Evolutionary conservation across 306 rosid species (phyloP), one percentile per base, ranked within the genome.

Genomic region (Cicer judaicum): DNA sequence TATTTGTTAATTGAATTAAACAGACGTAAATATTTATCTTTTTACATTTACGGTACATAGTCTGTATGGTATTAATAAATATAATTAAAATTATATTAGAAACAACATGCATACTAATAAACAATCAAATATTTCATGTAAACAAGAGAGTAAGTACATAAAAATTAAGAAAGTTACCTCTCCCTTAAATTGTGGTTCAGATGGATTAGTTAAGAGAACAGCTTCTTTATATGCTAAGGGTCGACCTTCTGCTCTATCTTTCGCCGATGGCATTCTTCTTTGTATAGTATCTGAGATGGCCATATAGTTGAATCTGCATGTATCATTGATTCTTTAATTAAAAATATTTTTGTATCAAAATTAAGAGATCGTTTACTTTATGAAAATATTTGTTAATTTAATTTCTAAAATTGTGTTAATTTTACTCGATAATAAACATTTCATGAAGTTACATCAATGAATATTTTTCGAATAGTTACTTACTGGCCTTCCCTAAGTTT

Each of bases 191-290:
- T 59, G 7, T 48, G 77, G 41, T 4, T 85, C n/a, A 8, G 56
- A 15, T 4, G 96, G 79, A 34, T 83, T 15, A 9, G 83, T 91
- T 61, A 93, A 67, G 64, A 77, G 89, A 73, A 87, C 89, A 64
- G 98, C 98, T 83, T 93, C 98, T 0, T 85, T 83, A 74, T 82
- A 93, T 0, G 84, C 92, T 11, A 93, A 76, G 2, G 0, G 2
- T 18, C 75, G 7, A 9, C 92, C 93, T 0, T 0, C 36, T 0
- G 0, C 0, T 41, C 94, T 91, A 55, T 93, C 97, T 1, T 0
- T 0, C 6, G 5, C 2, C 2, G 86, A 21, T 72, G 98, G 94
- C 98, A 93, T 91, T 0, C 9, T 15, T 77, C 98, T 88, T 78
- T 84, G 92, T 41, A 83, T 84, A 1, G 46, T 80, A 18, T 86